phyloP scores from a whole-genome alignment of 139 green algal species.

The Pleodorina starrii region DNA sequence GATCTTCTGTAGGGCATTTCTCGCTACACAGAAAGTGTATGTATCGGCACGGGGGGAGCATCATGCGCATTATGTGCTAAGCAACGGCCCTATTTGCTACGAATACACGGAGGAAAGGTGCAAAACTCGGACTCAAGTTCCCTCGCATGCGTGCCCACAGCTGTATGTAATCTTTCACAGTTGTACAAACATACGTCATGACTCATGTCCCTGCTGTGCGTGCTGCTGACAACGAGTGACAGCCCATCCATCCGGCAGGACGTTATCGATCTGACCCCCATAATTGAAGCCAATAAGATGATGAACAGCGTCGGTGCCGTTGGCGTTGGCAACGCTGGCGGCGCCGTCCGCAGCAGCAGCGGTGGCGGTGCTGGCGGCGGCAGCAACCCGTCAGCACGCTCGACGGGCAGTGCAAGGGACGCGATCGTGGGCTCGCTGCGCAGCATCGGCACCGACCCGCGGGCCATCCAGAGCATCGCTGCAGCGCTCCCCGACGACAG shows the following conservation, averaged over 20 bases:
- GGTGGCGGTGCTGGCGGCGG: not conserved
- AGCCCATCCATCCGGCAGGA: not conserved
- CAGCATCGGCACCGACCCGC: not conserved
- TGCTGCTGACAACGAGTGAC: not conserved
- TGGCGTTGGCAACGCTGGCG: too few relatives aligned
- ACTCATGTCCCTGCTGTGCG: too few relatives aligned
- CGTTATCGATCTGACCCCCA: not conserved
- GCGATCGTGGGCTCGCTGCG: not conserved
- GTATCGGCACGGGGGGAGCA: too few relatives aligned
- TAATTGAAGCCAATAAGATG: not conserved
- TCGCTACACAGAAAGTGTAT: too few relatives aligned
- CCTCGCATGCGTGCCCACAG: too few relatives aligned
- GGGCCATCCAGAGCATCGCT: not conserved
- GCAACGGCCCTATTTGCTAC: too few relatives aligned
- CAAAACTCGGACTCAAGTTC: too few relatives aligned
- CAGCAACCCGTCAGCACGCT: not conserved
- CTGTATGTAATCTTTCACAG: too few relatives aligned
- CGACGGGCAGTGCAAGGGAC: not conserved
- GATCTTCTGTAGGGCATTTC: too few relatives aligned
- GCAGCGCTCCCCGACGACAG: not conserved
- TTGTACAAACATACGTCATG: too few relatives aligned
- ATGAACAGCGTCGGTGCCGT: not conserved
- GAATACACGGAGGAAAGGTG: too few relatives aligned
- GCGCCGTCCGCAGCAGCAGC: not conserved
- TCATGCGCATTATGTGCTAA: too few relatives aligned